These are phyloP conservation scores for Furcasterigmium sp. DNA, from an alignment of 2,329 filamentous ascomycete species.

Conservation along the genomic window DNA sequence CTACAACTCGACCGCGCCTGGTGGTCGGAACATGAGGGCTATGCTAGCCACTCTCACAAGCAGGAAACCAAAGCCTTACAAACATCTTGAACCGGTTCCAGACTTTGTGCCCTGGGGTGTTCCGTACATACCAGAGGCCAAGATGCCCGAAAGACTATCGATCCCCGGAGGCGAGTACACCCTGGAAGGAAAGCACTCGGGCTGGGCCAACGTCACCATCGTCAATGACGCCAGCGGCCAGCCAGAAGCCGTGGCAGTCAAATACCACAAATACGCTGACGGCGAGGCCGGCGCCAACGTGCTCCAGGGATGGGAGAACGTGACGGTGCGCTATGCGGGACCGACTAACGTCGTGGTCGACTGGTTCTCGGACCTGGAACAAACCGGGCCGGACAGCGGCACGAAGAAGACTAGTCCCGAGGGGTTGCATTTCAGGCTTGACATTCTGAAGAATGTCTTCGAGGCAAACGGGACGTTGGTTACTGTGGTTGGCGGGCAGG, in stretches of 20 bases:
- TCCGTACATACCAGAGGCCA: slow-evolving; percentile 1
- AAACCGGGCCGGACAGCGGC: slow-evolving; percentile 20
- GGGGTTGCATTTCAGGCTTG: slow-evolving; percentile 32
- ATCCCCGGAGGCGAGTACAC: slow-evolving; percentile 10
- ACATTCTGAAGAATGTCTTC: slow-evolving; percentile 32
- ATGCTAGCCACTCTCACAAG: slow-evolving; percentile 31
- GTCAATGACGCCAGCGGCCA: background rate
- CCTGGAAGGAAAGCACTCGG: slow-evolving; percentile 10
- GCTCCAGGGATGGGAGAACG: slow-evolving; percentile 27
- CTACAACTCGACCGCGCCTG: slow-evolving; percentile 26
- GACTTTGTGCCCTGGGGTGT: slow-evolving; percentile 5
- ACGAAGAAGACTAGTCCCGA: slow-evolving; percentile 31
- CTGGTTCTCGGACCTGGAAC: slow-evolving; percentile 32
- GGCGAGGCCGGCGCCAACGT: slow-evolving; percentile 23
- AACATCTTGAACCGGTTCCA: slow-evolving; percentile 8
- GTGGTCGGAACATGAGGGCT: slow-evolving; percentile 26
- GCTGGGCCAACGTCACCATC: slow-evolving; percentile 15
- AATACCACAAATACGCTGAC: slow-evolving; percentile 30
- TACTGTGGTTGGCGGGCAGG: slow-evolving; percentile 27
- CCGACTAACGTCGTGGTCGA: slow-evolving; percentile 22
- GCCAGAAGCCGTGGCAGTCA: slow-evolving; percentile 20
- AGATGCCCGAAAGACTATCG: background rate
- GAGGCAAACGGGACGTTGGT: slow-evolving; percentile 32
- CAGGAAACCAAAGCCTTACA: slow-evolving; percentile 21
- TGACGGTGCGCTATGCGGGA: slow-evolving; percentile 13